Evolutionary conservation across 768 basidiomycete species (phyloP), one percentile per base, ranked within the genome.

Genomic region (Boletus fagicola): DNA sequence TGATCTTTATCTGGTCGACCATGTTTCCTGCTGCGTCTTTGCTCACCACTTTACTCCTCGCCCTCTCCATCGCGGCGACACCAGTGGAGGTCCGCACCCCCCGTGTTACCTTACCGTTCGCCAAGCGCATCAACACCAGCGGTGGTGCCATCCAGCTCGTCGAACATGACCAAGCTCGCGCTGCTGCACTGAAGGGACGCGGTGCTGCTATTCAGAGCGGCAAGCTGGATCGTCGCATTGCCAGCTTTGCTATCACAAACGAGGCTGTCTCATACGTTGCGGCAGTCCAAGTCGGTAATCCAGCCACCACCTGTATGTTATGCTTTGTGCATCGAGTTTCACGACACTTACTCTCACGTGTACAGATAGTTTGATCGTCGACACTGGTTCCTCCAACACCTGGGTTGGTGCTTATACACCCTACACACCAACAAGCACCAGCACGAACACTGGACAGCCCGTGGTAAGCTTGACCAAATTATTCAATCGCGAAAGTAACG

Each of bases 381-480:
- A 87, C 64, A 86, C 86, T 3, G 51, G 69, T 35, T 85, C 84
- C 68, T 85, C 86, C n/a, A 88, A 87, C 73, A 87, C 85, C 24
- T 88, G 86, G 85, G 75, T 88, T 46, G 85, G 86, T 22, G 84
- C 86, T 30, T 60, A 30, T 13, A 71, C 63, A 20, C 15, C 69
- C 2, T 88, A 84, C 63, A 67, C 65, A 22, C 57, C 60, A 59
- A 86, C 86, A 9, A 74, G 74, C 54, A 80, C 84, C 28, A 84
- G 82, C 53, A 65, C 39, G 9, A 56, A 75, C 60, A 86, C 84
- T 18, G 59, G 63, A 1, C 61, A 82, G 56, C 28, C 65, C 35
- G 83, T 88, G 60, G 83, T 82, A 72, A 56, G 80, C 71, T 40
- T 38, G 22, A 39, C 31, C 24, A 40, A 10, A 7, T 24, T 49